A percentile compares a stretch with the other conserved stretches of the same genome.
phyloP scores from a whole-genome alignment of 2,329 filamentous ascomycete genomes.

The Colletotrichum salicis region DNA sequence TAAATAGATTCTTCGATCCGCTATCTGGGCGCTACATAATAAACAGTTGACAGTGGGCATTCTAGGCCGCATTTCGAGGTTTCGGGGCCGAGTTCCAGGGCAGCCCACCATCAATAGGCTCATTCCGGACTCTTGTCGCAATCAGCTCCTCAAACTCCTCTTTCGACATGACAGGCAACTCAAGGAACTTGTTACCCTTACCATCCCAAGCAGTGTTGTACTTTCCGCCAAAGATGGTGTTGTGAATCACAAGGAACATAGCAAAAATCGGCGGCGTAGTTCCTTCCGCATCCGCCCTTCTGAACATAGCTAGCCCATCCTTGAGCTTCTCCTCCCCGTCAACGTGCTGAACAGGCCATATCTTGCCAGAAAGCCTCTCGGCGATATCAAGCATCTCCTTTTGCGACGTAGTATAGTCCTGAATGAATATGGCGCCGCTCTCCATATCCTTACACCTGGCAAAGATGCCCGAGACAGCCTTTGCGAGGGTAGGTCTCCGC shows the following conservation, averaged over 20 bases:
- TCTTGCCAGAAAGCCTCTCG: conserved; percentile 31
- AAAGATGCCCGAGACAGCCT: conserved; percentile 59
- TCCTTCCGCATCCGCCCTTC: background rate
- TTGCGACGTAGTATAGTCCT: conserved; percentile 60
- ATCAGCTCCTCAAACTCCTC: conserved; percentile 8
- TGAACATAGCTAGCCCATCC: conserved; percentile 5
- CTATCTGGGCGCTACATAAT: too few species aligned
- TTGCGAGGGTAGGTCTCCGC: conserved; percentile 56
- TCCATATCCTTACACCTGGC: conserved; percentile 55
- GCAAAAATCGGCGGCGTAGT: background rate
- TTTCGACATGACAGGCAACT: background rate
- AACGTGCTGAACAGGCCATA: background rate
- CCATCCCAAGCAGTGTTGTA: conserved; percentile 7
- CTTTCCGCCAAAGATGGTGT: conserved; percentile 2
- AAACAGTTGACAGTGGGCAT: too few species aligned
- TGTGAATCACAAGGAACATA: conserved; percentile 1
- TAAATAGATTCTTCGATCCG: too few species aligned
- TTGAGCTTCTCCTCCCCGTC: background rate
- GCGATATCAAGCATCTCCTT: conserved; percentile 55
- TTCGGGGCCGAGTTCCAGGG: conserved; percentile 19
- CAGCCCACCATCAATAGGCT: conserved; percentile 14
- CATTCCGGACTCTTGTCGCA: conserved; percentile 2
- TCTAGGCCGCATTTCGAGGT: background rate
- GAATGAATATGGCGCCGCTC: conserved; percentile 64
- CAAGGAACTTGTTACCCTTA: background rate